These are phyloP conservation scores for Talaromyces albobiverticillius DNA, from an alignment of 2,329 filamentous ascomycete genomes.

Conservation along the genomic window DNA sequence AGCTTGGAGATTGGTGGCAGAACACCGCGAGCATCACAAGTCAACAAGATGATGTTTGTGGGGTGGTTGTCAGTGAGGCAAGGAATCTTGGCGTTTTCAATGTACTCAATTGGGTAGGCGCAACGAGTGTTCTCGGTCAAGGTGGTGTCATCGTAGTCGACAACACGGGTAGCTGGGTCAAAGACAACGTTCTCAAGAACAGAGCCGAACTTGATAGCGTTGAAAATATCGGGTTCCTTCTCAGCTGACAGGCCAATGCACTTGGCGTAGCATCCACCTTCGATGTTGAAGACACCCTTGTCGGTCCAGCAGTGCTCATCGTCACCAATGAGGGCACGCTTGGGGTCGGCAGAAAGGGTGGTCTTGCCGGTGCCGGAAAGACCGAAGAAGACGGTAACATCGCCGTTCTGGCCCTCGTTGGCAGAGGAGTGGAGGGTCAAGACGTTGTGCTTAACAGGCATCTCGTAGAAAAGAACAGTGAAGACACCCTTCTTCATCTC, in stretches of 20 bases:
- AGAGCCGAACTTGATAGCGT: slow-evolving; percentile 93
- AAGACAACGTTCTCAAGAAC: slow-evolving; percentile 99
- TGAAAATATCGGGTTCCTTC: slow-evolving; percentile 98
- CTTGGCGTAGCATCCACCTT: slow-evolving; percentile 99
- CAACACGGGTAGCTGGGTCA: slow-evolving; percentile 79
- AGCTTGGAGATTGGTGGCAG: slow-evolving; percentile 98
- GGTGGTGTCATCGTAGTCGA: slow-evolving; percentile 93
- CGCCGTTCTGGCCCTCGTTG: slow-evolving; percentile 90
- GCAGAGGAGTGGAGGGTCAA: slow-evolving; percentile 97
- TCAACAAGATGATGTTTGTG: slow-evolving; percentile 95
- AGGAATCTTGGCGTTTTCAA: slow-evolving; percentile 97
- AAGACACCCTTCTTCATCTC: slow-evolving; percentile 99
- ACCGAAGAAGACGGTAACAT: slow-evolving; percentile 99
- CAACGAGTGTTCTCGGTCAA: slow-evolving; percentile 98
- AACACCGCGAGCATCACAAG: slow-evolving; percentile 95
- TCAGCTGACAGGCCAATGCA: slow-evolving; percentile 94
- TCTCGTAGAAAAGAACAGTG: slow-evolving; percentile 99
- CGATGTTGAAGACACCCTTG: slow-evolving; percentile 96
- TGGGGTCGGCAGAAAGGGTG: slow-evolving; percentile 92
- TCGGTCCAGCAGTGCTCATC: slow-evolving; percentile 99
- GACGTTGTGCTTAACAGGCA: slow-evolving; percentile 99
- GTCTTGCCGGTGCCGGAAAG: slow-evolving; percentile 99
- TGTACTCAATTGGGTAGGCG: slow-evolving; percentile 99
- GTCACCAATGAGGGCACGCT: slow-evolving; percentile 93
- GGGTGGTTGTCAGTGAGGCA: slow-evolving; percentile 86